Evolutionary conservation across 2,329 filamentous ascomycete species (phyloP).

Genomic region (Exophiala lecanii-corni): DNA sequence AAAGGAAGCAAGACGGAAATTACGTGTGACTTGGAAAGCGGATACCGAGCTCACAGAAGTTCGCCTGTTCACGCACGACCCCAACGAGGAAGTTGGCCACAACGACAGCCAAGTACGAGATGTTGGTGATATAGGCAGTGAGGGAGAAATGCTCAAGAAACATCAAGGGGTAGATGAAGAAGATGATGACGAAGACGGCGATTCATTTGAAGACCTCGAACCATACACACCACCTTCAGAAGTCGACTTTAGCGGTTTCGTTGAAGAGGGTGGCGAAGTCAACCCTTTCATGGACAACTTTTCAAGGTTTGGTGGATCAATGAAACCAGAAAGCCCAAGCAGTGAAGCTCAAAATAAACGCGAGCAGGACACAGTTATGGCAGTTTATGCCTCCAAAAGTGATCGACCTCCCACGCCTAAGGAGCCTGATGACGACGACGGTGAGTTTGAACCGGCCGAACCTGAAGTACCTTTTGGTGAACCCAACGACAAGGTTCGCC

Average conservation of each 20-base stretch:
- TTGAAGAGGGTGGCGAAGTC: slow-evolving; percentile 29
- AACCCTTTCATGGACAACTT: slow-evolving; percentile 31
- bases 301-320: slow-evolving; percentile 39
- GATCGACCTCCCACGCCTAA: slow-evolving; percentile 46
- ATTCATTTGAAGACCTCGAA: slow-evolving; percentile 37
- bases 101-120: slow-evolving; percentile 56
- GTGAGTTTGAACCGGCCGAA: slow-evolving; percentile 36
- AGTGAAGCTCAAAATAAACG: slow-evolving; percentile 43
- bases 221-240: slow-evolving; percentile 32
- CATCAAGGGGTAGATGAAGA: slow-evolving; percentile 50
- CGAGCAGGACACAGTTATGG: slow-evolving; percentile 46
- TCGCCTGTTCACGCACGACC: slow-evolving; percentile 58
- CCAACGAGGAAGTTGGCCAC: slow-evolving; percentile 58
- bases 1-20: slow-evolving; percentile 57
- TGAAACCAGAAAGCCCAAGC: slow-evolving; percentile 38
- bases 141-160: slow-evolving; percentile 47
- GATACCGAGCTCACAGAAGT: slow-evolving; percentile 54
- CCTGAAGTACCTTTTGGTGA: slow-evolving; percentile 40
- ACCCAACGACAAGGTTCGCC: slow-evolving; percentile 36
- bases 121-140: slow-evolving; percentile 56
- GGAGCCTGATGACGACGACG: slow-evolving; percentile 39
- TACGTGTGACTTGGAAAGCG: slow-evolving; percentile 58
- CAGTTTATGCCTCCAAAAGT: slow-evolving; percentile 41
- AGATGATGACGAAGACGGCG: slow-evolving; percentile 56
- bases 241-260: slow-evolving; percentile 37